Evolutionary conservation across 257 asterid species (phyloP), one percentile per base, ranked within the genome.

Genomic region (Nyctanthes arbortristis): DNA sequence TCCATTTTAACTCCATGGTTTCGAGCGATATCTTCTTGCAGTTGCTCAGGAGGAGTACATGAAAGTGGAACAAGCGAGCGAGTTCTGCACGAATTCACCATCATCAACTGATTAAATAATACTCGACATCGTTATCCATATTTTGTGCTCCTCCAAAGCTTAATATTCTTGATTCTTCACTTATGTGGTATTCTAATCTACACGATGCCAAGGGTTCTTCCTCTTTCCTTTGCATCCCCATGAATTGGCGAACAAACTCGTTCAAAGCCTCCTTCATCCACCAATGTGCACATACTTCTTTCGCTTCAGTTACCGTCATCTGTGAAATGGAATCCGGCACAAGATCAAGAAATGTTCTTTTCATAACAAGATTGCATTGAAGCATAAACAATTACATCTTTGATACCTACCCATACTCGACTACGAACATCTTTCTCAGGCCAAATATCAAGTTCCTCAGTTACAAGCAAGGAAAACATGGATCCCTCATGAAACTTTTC

Each of bases 251-350:
- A 8, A 87, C 83, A 24, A 92, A 87, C 18, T 59, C 72, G 37
- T 93, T 91, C 66, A 93, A 76, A 3, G 99, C 99, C 67, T 91
- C 92, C 66, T 83, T 93, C 99, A 93, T 93, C 99, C 99, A 93
- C 4, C 69, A 70, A 72, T 87, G 88, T 0, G 79, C 62, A 49
- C 99, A 93, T 27, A 69, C 77, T 70, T 82, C 92, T 61, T 79
- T 81, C 4, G 97, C 99, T 82, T 91, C 97, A 30, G 71, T 70
- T 11, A 86, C 84, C 4, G 83, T 60, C 88, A 93, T 76, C 99
- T 93, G 92, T 60, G 67, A 65, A 28, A 67, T 30, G 55, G 0
- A 47, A 64, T 58, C 29, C 5, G 73, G 22, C 10, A 36, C 39
- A 61, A 65, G 40, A 66, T 86, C 36, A 82, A 80, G 49, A 20